These are phyloP conservation scores for Saturnispora besseyi DNA, from an alignment of 805 yeast species.

Conservation along the genomic window DNA sequence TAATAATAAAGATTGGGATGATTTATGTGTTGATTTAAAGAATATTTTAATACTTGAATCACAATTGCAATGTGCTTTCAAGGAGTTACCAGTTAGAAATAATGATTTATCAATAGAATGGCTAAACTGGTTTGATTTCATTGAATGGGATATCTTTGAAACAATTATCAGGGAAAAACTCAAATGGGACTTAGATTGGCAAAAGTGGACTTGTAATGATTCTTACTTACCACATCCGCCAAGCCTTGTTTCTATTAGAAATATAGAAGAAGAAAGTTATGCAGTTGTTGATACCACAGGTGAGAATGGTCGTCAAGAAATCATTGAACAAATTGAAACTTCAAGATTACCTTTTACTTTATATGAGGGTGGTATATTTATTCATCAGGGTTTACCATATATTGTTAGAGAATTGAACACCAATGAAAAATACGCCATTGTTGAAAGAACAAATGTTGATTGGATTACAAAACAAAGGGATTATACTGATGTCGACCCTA, in stretches of 20 bases:
- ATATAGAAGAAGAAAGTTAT: slow-evolving; percentile 69
- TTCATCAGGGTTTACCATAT: slow-evolving; percentile 91
- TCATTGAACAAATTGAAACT: slow-evolving; percentile 85
- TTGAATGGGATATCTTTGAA: slow-evolving; percentile 17
- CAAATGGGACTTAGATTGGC: slow-evolving; percentile 32
- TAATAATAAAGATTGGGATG: slow-evolving; percentile 42
- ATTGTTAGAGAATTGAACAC: slow-evolving; percentile 76
- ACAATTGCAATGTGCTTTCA: slow-evolving; percentile 86
- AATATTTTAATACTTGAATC: slow-evolving; percentile 59
- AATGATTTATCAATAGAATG: slow-evolving; percentile 18
- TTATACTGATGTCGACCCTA: slow-evolving; percentile 87
- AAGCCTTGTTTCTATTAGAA: slow-evolving; percentile 65
- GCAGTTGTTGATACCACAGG: slow-evolving; percentile 89
- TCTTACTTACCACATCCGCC: slow-evolving; percentile 78
- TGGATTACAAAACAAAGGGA: slow-evolving; percentile 93
- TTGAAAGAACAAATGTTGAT: slow-evolving; percentile 81
- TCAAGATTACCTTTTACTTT: slow-evolving; percentile 83
- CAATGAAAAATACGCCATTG: slow-evolving; percentile 74
- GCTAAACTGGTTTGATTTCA: slow-evolving; percentile 13
- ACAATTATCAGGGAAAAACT: slow-evolving; percentile 26
- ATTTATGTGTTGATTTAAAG: slow-evolving; percentile 50
- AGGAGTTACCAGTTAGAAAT: slow-evolving; percentile 47
- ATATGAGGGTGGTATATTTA: slow-evolving; percentile 85
- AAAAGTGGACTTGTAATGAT: slow-evolving; percentile 47
- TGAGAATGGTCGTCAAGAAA: slow-evolving; percentile 57